phyloP scores from a whole-genome alignment of 164 flowering plant genomes.

The Piper betle region DNA sequence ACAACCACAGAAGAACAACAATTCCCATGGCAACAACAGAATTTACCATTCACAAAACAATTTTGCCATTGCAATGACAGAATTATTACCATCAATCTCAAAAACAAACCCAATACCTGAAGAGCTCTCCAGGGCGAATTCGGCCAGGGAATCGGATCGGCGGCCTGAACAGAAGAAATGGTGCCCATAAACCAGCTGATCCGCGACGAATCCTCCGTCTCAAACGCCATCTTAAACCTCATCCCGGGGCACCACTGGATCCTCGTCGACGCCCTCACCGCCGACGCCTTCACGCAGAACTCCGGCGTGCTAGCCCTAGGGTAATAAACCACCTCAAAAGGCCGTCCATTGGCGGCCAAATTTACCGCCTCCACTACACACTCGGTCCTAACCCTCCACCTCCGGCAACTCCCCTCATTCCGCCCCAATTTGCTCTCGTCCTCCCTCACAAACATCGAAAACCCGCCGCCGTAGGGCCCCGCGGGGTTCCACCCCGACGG shows the following conservation, averaged over 20 bases:
- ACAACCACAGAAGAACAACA: too few relatives aligned
- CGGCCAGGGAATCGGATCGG: constrained; percentile 81
- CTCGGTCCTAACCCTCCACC: constrained; percentile 49
- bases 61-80: too few relatives aligned
- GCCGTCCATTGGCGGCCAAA: constrained; percentile 54
- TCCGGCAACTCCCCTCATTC: constrained; percentile 17
- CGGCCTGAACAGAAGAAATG: constrained; percentile 65
- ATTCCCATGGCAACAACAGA: too few relatives aligned
- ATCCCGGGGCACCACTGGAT: constrained; percentile 73
- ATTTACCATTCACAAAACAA: too few relatives aligned
- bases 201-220: constrained; percentile 88
- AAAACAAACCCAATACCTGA: constrained; percentile 36
- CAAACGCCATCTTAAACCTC: constrained; percentile 97
- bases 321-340: constrained; percentile 79
- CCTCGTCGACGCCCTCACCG: constrained; percentile 58
- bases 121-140: constrained; percentile 96
- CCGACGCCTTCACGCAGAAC: constrained; percentile 59
- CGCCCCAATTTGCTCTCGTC: constrained; percentile 35
- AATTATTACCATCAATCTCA: neutral
- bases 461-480: constrained; percentile 55
- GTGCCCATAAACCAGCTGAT: constrained; percentile 99
- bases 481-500: constrained; percentile 55
- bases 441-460: constrained; percentile 39
- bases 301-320: constrained; percentile 89
- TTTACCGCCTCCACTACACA: constrained; percentile 59